These are phyloP conservation scores for Eucalyptus leucophloia DNA, from an alignment of 345 rosid genomes.

Conservation along the genomic window DNA sequence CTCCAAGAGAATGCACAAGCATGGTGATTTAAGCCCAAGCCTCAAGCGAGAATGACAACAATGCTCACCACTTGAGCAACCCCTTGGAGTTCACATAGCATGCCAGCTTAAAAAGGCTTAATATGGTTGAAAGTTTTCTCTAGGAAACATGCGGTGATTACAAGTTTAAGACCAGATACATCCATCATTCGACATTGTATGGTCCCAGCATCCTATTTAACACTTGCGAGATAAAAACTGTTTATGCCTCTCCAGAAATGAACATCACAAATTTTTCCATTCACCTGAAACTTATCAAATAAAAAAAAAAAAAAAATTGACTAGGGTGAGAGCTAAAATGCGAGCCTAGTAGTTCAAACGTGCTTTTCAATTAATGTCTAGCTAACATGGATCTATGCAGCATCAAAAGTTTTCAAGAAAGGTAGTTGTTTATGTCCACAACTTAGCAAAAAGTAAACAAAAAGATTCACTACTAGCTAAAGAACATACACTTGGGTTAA, in stretches of 20 bases:
- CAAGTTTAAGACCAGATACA: not conserved
- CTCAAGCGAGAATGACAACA: not conserved
- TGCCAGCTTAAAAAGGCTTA: not conserved
- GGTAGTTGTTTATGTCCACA: not conserved
- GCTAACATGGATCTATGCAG: not conserved
- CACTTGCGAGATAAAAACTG: not conserved
- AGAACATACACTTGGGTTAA: not conserved
- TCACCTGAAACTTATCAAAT: not conserved
- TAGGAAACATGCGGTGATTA: not conserved
- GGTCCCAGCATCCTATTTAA: not conserved
- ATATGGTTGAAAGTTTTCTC: not conserved
- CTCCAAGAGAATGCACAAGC: not conserved
- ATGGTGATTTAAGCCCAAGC: not conserved
- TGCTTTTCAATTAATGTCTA: not conserved
- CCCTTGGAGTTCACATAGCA: not conserved
- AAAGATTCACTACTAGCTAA: not conserved
- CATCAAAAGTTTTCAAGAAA: not conserved
- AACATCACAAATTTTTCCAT: not conserved
- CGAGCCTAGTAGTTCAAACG: not conserved
- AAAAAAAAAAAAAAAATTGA: not conserved
- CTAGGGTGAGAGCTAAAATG: not conserved
- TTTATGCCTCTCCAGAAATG: not conserved
- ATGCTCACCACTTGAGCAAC: not conserved
- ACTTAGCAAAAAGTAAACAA: not conserved
- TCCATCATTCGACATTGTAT: not conserved